phyloP scores from a whole-genome alignment of 2,329 filamentous ascomycete species.

The Cladobotryum mycophilum region DNA sequence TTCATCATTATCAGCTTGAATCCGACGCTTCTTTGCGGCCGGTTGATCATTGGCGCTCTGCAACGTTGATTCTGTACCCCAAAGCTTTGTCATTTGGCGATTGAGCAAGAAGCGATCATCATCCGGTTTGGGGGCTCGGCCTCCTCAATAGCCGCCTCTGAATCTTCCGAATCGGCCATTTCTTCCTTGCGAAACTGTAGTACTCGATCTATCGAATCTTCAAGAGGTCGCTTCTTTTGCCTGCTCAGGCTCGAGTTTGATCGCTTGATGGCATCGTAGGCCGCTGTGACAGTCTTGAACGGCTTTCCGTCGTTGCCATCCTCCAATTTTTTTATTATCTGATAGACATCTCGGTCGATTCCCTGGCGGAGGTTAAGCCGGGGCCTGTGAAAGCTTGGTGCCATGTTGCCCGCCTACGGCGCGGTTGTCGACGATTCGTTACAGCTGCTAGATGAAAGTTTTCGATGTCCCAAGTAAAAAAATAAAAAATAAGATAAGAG shows the following conservation, averaged over 20 bases:
- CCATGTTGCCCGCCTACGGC: slow-evolving; percentile 9
- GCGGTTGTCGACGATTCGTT: not conserved
- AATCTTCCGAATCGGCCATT: slow-evolving; percentile 47
- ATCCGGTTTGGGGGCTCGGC: slow-evolving; percentile 24
- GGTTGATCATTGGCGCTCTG: slow-evolving; percentile 18
- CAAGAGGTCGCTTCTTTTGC: slow-evolving; percentile 71
- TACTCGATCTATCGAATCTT: slow-evolving; percentile 80
- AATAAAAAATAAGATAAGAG: not conserved
- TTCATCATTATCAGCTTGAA: slow-evolving; percentile 24
- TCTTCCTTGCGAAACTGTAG: slow-evolving; percentile 66
- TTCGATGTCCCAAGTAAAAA: not conserved
- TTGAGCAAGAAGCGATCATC: slow-evolving; percentile 37
- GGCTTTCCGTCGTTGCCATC: slow-evolving; percentile 53
- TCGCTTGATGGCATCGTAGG: slow-evolving; percentile 74
- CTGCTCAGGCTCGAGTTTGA: slow-evolving; percentile 85
- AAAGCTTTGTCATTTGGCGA: slow-evolving; percentile 36
- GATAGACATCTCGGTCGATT: slow-evolving; percentile 69
- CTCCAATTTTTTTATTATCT: slow-evolving; percentile 69
- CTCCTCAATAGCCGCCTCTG: slow-evolving; percentile 43
- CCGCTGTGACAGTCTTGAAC: slow-evolving; percentile 45
- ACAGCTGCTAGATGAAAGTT: not conserved
- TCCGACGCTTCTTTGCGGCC: slow-evolving; percentile 27
- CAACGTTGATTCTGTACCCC: slow-evolving; percentile 23
- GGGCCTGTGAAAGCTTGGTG: slow-evolving; percentile 9
- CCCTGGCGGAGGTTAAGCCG: slow-evolving; percentile 19